Conservation (phyloP, 148 eudicot genomes). For the Beta vulgaris region DNA sequence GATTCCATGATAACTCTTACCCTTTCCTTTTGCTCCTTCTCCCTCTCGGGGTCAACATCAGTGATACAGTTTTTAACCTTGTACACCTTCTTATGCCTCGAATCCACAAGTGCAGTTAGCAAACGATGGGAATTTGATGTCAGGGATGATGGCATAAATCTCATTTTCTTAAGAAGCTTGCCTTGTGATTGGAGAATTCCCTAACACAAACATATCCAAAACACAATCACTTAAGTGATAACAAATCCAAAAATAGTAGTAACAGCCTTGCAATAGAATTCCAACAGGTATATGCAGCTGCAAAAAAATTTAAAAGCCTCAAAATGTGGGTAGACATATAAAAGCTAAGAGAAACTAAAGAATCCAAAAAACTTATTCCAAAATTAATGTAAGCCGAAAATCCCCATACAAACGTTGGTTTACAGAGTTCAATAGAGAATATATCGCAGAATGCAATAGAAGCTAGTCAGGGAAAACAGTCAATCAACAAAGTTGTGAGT, state of each 20-base stretch:
- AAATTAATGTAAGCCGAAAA: background rate
- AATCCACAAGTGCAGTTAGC: constrained; percentile 92
- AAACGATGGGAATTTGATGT: constrained; percentile 87
- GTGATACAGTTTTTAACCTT: constrained; percentile 92
- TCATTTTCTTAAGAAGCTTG: constrained; percentile 74
- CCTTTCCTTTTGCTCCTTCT: constrained; percentile 89
- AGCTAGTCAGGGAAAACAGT: background rate
- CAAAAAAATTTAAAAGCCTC: background rate
- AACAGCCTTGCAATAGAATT: background rate
- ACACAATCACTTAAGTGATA: constrained; percentile 3
- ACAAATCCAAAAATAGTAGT: background rate
- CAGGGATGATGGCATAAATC: constrained; percentile 96
- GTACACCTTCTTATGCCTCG: constrained; percentile 86
- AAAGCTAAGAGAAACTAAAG: background rate
- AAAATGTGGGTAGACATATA: background rate
- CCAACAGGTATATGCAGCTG: background rate
- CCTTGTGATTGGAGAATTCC: constrained; percentile 98
- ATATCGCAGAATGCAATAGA: no score
- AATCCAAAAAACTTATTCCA: background rate
- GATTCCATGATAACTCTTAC: constrained; percentile 31
- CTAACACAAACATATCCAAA: constrained; percentile 37
- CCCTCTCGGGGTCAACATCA: constrained; percentile 98
- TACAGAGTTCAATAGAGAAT: background rate
- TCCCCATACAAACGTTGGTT: background rate
- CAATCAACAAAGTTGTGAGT: background rate